Percentiles rank a stretch among this genome's conserved stretches.
These are phyloP conservation scores for Penium margaritaceum DNA, from an alignment of 139 green algal species.

Conservation along the genomic window DNA sequence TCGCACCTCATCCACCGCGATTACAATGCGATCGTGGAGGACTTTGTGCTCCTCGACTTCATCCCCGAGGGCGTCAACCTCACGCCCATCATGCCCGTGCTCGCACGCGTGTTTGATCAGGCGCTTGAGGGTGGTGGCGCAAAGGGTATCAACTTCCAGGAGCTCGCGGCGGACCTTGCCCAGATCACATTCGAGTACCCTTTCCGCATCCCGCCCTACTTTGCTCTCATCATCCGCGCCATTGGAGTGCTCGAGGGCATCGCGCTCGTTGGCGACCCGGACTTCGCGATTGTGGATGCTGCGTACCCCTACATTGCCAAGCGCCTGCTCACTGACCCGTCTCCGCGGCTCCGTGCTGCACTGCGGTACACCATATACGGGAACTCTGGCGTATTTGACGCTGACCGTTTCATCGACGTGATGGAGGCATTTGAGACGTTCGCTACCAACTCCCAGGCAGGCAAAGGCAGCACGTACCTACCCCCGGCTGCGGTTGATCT, in stretches of 20 bases:
- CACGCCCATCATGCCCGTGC: slow-evolving; percentile 76
- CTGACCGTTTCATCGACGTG: slow-evolving; percentile 88
- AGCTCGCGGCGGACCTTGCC: slow-evolving; percentile 90
- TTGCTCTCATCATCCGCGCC: slow-evolving; percentile 82
- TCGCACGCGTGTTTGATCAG: slow-evolving; percentile 49
- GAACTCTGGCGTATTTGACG: slow-evolving; percentile 49
- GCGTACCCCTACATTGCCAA: slow-evolving; percentile 91
- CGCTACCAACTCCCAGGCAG: slow-evolving; percentile 40
- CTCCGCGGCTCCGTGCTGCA: slow-evolving; percentile 69
- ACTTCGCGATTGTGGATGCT: slow-evolving; percentile 96
- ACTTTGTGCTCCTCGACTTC: slow-evolving; percentile 98
- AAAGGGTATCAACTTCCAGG: slow-evolving; percentile 61
- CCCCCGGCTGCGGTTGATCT: background rate
- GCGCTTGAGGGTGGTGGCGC: slow-evolving; percentile 56
- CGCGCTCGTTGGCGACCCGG: slow-evolving; percentile 71
- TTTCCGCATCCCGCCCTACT: slow-evolving; percentile 84
- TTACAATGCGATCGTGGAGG: slow-evolving; percentile 82
- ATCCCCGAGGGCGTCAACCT: slow-evolving; percentile 88
- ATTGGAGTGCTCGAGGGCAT: slow-evolving; percentile 82
- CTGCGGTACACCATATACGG: slow-evolving; percentile 79
- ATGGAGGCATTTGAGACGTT: slow-evolving; percentile 92
- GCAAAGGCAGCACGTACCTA: background rate
- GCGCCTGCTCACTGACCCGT: slow-evolving; percentile 84
- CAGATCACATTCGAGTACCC: slow-evolving; percentile 98
- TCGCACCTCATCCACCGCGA: slow-evolving; percentile 94